Base-by-base conservation (phyloP, 768 basidiomycete species). In the Crassisporium funariophilum region DNA sequence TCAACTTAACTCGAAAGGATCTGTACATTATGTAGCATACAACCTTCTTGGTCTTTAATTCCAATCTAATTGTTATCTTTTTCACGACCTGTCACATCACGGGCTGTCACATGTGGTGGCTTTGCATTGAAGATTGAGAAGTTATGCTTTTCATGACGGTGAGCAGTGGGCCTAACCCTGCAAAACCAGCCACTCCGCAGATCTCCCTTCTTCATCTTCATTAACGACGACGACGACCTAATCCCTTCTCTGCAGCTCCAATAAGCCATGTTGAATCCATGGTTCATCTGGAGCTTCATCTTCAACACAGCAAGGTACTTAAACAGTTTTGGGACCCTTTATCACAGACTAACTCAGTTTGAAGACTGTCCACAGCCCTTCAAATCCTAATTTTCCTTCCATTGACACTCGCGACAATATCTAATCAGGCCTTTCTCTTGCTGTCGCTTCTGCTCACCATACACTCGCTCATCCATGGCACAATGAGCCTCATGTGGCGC, bases 341-440 rank as follows among this genome's bases (percentile, higher is more conserved):
- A 23, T 27, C 16, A 13, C 16, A 27, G 3, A 36, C 35, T 50
- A 10, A 40, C 40, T 39, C 27, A 20, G 41, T 33, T 8, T 42
- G 22, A 62, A 88, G 89, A 59, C 69, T 90, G 45, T 85, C 84
- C 8, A 91, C 88, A 34, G 87, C 80, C 49, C 59, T 87, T 24
- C 90, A 92, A 62, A 89, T 93, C 54, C 72, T 93, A 38, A 76
- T 92, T 22, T 93, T 86, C 65, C 79, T 93, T 40, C 91, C 91
- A 1, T 73, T 93, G 50, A 93, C 90, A 13, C 75, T 93, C 49
- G 87, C 87, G 37, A 91, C 91, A 10, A 78, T 93, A 44, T 90
- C 88, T 22, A 83, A 77, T 19, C 72, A 82, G 22, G 90, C 90
- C 0, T 93, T 93, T 59, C 81, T 93, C 33, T 71, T 90, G 20